A percentile compares a stretch with the other conserved stretches of the same genome.
Evolutionary conservation across 164 flowering plant species (phyloP).

Genomic region (Liquidambar formosana): DNA sequence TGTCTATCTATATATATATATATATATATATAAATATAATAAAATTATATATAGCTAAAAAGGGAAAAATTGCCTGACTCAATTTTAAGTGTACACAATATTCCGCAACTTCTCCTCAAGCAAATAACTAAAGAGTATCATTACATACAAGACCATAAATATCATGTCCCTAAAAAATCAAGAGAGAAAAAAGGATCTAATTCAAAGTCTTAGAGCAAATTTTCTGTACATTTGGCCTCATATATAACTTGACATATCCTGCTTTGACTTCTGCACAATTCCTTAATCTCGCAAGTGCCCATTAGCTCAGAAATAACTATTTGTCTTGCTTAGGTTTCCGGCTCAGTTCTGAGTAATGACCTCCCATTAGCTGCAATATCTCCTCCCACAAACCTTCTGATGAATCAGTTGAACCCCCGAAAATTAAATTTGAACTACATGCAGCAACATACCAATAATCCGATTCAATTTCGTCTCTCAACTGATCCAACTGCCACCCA

Average conservation of each 20-base stretch:
- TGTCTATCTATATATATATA: too few species aligned
- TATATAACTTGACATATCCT: slow-evolving; percentile 6
- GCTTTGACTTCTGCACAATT: slow-evolving; percentile 3
- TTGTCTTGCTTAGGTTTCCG: slow-evolving; percentile 86
- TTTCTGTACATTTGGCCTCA: slow-evolving; percentile 36
- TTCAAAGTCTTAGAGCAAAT: slow-evolving; percentile 5
- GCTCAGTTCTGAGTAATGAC: slow-evolving; percentile 87
- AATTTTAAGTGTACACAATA: too few species aligned
- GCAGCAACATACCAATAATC: slow-evolving; percentile 89
- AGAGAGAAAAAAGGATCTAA: slow-evolving; percentile 6
- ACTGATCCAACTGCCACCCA: slow-evolving; percentile 90
- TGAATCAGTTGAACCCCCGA: slow-evolving; percentile 41
- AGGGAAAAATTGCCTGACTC: too few species aligned
- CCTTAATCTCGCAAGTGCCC: neutral
- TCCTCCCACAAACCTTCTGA: slow-evolving; percentile 81
- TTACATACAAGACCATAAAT: slow-evolving; percentile 16
- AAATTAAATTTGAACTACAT: slow-evolving; percentile 71
- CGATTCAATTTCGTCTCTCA: slow-evolving; percentile 81
- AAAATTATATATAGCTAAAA: too few species aligned
- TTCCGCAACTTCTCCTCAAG: too few species aligned
- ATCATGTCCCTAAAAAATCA: neutral
- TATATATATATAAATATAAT: too few species aligned
- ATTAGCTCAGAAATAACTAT: slow-evolving; percentile 20
- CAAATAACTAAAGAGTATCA: neutral
- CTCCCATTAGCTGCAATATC: slow-evolving; percentile 93